A percentile compares a stretch with the other conserved stretches of the same genome.
phyloP scores from a whole-genome alignment of 768 basidiomycete species.

The Rhodotorula paludigena region DNA sequence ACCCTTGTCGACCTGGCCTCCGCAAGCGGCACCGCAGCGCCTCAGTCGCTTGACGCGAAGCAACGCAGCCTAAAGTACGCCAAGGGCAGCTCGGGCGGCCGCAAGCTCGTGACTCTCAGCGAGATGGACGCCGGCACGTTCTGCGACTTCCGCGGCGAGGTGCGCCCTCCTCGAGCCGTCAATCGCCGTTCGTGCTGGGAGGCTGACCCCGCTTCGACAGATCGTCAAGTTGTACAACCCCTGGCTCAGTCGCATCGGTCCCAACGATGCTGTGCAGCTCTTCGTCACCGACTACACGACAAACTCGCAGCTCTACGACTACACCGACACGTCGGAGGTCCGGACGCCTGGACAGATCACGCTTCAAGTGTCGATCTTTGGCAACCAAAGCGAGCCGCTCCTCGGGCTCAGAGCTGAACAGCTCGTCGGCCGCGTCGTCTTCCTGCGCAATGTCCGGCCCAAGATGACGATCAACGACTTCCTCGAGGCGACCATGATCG shows the following conservation, averaged over 20 bases:
- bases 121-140: neutral
- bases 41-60: neutral
- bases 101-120: neutral
- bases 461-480: neutral
- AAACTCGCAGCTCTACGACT: neutral
- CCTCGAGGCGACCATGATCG: constrained; percentile 25
- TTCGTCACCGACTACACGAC: constrained; percentile 29
- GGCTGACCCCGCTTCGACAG: neutral
- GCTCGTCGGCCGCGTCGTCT: constrained; percentile 7
- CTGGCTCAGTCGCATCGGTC: neutral
- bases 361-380: constrained; percentile 23
- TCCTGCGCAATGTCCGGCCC: constrained; percentile 10
- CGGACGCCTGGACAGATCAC: constrained; percentile 1
- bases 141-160: constrained; percentile 18
- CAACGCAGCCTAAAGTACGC: neutral
- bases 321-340: neutral
- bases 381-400: constrained; percentile 18
- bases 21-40: neutral
- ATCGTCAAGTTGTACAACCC: constrained; percentile 21
- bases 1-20: neutral
- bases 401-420: neutral
- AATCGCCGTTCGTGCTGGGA: no score
- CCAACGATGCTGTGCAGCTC: neutral
- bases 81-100: neutral
- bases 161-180: neutral